Percentiles rank a stretch among this genome's conserved stretches.
Conservation (phyloP, 2,329 filamentous ascomycete genomes). For the Neonectria coccinea region DNA sequence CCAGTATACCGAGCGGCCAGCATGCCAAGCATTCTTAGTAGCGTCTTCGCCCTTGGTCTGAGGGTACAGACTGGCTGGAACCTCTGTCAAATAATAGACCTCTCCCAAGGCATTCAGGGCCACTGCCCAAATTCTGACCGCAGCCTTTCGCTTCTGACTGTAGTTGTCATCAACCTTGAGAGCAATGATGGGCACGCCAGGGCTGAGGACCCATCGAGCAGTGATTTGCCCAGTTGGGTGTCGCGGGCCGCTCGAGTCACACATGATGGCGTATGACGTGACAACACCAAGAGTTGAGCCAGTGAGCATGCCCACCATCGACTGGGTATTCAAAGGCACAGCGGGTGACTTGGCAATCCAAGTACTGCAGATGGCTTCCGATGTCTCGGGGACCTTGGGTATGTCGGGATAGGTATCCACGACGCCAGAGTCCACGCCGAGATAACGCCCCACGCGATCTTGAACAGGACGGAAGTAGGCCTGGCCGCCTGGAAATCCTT, state of each 20-base stretch:
- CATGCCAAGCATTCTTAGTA: conserved; percentile 80
- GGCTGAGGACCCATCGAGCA: conserved; percentile 89
- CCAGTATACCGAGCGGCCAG: conserved; percentile 85
- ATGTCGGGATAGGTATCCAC: conserved; percentile 77
- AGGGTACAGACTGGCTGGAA: conserved; percentile 68
- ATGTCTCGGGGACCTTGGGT: conserved; percentile 76
- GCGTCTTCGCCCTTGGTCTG: conserved; percentile 65
- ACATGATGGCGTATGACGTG: conserved; percentile 81
- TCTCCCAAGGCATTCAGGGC: conserved; percentile 95
- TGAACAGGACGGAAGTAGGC: conserved; percentile 80
- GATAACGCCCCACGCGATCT: conserved; percentile 81
- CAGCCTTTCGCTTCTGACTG: conserved; percentile 74
- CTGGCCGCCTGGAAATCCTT: conserved; percentile 86
- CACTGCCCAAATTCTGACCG: conserved; percentile 86
- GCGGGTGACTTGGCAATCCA: conserved; percentile 90
- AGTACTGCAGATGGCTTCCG: conserved; percentile 79
- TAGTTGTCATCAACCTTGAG: conserved; percentile 88
- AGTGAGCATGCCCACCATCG: conserved; percentile 83
- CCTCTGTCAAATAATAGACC: conserved; percentile 83
- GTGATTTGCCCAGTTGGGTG: conserved; percentile 82
- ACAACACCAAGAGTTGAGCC: conserved; percentile 88
- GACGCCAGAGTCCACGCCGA: conserved; percentile 71
- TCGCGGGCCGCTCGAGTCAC: conserved; percentile 67
- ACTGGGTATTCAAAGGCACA: conserved; percentile 78
- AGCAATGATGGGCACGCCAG: conserved; percentile 89